Evolutionary conservation across 2,329 filamentous ascomycete genomes (phyloP), one percentile per base, ranked within the genome.

Genomic region (Calycina marina): DNA sequence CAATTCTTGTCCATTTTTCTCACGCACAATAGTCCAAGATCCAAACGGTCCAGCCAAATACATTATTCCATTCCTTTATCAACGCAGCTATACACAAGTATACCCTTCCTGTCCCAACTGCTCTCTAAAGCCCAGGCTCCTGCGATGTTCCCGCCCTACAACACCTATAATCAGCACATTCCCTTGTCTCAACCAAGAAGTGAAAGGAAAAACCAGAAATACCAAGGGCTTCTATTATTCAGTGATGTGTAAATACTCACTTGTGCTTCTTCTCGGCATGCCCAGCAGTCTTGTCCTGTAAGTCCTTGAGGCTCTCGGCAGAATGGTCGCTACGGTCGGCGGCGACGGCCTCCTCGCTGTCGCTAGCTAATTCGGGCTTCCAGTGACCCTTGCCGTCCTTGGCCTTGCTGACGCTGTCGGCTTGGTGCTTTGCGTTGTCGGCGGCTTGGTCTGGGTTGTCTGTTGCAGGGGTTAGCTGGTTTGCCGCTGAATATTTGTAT

Each of bases 301-400:
- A 52, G 78, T 79, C 25, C 73, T 78, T 60, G 57, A 55, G 58
- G 54, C 38, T 48, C 16, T 34, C 37, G 11, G 30, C 30, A 12
- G 40, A 26, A 5, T 27, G 27, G 18, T 42, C 28, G 12, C 5
- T 11, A 13, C 43, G 41, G 25, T 48, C 50, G 14, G 46, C 46
- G 20, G 34, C 32, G 25, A 90, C 65, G 45, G 71, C 72, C 54
- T 81, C 79, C 62, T 92, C 83, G 56, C 77, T 81, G 56, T 83
- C 72, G 30, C 74, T 80, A 3, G 82, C 81, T 30, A 92, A 63
- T 53, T 78, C 74, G 14, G 77, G 65, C 58, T 80, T 78, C 82
- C 83, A 90, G 51, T 83, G 67, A 32, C 65, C 76, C 52, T 71
- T 66, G 39, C 80, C 81, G 24, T 67, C 57, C 54, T 77, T 72